Evolutionary conservation across 202 grass and related monocot species (phyloP), one percentile per base, ranked within the genome.

Genomic region (Panicum virgatum): DNA sequence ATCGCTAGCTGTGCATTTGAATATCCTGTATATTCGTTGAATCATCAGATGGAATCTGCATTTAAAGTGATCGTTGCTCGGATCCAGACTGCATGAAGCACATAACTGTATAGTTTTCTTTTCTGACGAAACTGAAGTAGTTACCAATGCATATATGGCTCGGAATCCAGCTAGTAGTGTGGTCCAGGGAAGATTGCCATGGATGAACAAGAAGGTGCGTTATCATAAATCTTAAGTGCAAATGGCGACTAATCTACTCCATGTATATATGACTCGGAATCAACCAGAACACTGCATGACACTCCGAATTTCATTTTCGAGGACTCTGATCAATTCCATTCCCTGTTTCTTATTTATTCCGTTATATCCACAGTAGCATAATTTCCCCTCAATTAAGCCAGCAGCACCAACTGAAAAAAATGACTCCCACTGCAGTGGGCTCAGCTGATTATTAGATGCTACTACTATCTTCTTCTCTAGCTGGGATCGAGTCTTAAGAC

Each of bases 41-140:
- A 29, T 79, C 57, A 44, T 32, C 54, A 23, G 15, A 85, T 34
- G 66, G 83, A 79, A 79, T 85, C 75, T 85, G 37, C 83, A 20
- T 44, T n/a, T 70, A 9, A 62, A 63, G 16, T 29, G 44, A 13
- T 69, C 6, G 19, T 37, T 65, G 60, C 45, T 75, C 3, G 25
- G 27, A 65, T 18, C 5, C n/a, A 73, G 32, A 40, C 29, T 62
- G 40, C 14, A 70, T 47, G 42, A 12, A 25, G n/a, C 36, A 51
- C 20, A 52, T 54, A 68, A 52, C n/a, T 82, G 32, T 12, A 11
- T 11, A 4, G 25, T 4, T 43, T 15, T 38, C 14, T 40, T 36
- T 15, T 46, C 16, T 34, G 12, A 82, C 1, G 53, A 62, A 73
- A 73, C 74, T 58, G 59, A 82, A 87, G 8, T 68, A 11, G 40